A percentile compares a stretch with the other conserved stretches of the same genome.
Evolutionary conservation across 2,329 filamentous ascomycete genomes (phyloP).

Genomic region (Talaromyces verruculosus): DNA sequence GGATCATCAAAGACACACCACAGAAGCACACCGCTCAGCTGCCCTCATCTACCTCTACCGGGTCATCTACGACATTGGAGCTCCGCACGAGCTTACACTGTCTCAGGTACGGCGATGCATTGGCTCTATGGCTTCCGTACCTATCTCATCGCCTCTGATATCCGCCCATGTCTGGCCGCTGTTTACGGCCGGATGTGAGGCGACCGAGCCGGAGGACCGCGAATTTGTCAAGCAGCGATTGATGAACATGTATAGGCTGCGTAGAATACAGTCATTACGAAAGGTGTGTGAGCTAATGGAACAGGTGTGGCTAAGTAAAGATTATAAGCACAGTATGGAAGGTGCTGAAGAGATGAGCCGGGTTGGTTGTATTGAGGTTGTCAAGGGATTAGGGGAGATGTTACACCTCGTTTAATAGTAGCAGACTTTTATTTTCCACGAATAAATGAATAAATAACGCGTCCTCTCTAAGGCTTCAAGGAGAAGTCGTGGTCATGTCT

Average conservation of each 20-base stretch:
- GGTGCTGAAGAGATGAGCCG: slow-evolving; percentile 4
- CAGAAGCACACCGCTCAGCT: background rate
- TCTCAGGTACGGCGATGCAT: background rate
- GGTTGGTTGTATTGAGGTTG: slow-evolving; percentile 6
- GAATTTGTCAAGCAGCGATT: background rate
- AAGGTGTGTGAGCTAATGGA: background rate
- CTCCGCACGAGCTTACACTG: background rate
- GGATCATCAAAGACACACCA: background rate
- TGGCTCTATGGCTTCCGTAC: background rate
- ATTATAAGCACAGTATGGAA: background rate
- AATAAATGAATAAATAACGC: background rate
- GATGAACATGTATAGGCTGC: background rate
- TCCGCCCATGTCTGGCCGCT: background rate
- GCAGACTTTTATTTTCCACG: background rate
- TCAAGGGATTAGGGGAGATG: background rate
- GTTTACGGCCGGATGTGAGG: background rate
- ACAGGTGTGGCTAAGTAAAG: slow-evolving; percentile 2
- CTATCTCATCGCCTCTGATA: background rate
- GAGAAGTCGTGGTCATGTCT: slow-evolving; percentile 39
- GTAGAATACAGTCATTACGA: background rate
- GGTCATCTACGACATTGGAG: background rate
- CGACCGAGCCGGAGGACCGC: background rate
- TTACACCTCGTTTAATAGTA: background rate
- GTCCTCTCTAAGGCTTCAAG: slow-evolving; percentile 21
- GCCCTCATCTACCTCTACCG: background rate